Evolutionary conservation across 225 moss, liverwort and hornwort genomes (phyloP).

Genomic region (Rhytidiadelphus loreus): DNA sequence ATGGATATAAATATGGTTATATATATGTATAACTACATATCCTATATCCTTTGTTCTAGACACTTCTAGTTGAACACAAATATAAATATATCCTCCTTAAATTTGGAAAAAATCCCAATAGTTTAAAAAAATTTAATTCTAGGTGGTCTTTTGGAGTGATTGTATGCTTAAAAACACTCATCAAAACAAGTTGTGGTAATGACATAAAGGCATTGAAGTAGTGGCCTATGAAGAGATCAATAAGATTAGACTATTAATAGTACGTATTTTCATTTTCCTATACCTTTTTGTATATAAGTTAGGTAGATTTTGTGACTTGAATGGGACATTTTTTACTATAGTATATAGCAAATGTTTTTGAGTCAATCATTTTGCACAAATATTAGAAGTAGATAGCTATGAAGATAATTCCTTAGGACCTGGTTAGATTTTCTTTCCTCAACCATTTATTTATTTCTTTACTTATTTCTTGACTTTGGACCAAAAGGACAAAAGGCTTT

Average conservation of each 20-base stretch:
- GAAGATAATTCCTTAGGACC: accelerated
- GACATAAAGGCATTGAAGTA: accelerated
- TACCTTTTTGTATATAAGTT: background rate
- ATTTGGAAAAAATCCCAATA: background rate
- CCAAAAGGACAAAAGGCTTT: too few relatives aligned
- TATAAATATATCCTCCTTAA: background rate
- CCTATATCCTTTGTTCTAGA: background rate
- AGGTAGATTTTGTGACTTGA: background rate
- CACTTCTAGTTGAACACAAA: background rate
- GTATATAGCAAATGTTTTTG: background rate
- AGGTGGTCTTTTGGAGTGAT: background rate
- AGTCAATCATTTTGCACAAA: background rate
- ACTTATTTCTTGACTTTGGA: background rate
- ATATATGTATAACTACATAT: background rate
- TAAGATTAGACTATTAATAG: background rate
- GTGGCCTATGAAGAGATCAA: background rate
- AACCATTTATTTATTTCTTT: background rate
- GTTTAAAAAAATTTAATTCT: background rate
- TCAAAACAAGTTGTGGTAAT: background rate
- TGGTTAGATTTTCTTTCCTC: background rate
- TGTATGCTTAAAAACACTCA: accelerated
- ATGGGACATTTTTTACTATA: accelerated
- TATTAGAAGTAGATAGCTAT: background rate
- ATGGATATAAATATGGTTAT: too few relatives aligned
- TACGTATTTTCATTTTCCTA: background rate